Conservation (phyloP, 2,329 filamentous ascomycete genomes). For the Colletotrichum acutatum region DNA sequence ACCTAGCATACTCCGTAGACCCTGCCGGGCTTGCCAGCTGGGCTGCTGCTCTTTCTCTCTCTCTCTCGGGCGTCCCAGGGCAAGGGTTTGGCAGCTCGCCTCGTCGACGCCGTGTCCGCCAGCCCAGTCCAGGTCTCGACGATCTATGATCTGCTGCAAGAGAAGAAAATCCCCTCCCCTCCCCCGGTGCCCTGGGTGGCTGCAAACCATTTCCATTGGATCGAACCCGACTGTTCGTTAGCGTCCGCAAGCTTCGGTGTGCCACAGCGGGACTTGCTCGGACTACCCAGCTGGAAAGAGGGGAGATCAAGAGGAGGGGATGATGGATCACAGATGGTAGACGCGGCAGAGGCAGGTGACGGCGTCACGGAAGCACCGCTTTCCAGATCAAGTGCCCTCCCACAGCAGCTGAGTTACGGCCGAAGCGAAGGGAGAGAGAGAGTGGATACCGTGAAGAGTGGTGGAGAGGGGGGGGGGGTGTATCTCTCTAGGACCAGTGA, state of each 20-base stretch:
- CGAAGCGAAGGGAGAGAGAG: neutral
- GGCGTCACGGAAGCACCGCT: constrained; percentile 2
- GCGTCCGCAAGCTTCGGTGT: neutral
- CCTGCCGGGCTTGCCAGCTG: neutral
- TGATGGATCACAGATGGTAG: neutral
- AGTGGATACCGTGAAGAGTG: neutral
- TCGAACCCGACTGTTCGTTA: neutral
- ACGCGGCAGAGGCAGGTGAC: neutral
- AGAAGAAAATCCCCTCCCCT: neutral
- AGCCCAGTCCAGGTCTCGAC: neutral
- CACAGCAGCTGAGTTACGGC: neutral
- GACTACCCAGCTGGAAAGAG: neutral
- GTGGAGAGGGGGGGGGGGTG: too few species aligned
- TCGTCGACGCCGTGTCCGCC: neutral
- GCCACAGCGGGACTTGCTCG: neutral
- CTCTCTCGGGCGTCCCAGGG: neutral
- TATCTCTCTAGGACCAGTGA: neutral
- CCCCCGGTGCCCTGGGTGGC: neutral
- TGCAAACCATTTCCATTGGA: neutral
- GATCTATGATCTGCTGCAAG: neutral
- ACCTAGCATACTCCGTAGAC: neutral
- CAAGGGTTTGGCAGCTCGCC: neutral
- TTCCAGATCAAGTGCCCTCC: neutral
- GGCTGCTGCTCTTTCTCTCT: neutral
- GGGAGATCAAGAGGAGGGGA: too few species aligned